These are phyloP conservation scores for Magnolia kwangsiensis DNA, from an alignment of 164 flowering plant species.

Conservation along the genomic window DNA sequence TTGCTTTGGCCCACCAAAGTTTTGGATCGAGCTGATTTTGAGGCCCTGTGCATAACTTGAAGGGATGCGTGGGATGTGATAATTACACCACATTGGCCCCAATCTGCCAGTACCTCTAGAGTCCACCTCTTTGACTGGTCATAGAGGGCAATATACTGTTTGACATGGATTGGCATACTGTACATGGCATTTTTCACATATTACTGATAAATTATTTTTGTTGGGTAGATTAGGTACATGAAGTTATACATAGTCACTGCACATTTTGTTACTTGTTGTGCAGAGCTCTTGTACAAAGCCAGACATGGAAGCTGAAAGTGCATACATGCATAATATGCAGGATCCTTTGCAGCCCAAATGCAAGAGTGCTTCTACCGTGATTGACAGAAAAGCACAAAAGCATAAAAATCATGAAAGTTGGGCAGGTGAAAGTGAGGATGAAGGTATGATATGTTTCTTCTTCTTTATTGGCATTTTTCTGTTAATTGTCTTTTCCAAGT, in stretches of 20 bases:
- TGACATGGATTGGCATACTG: too few species aligned
- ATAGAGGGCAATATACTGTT: too few species aligned
- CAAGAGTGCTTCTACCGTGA: constrained; percentile 9
- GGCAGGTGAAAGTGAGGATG: neutral
- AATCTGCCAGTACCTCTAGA: too few species aligned
- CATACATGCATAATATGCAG: constrained; percentile 33
- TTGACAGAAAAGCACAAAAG: neutral
- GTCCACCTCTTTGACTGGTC: too few species aligned
- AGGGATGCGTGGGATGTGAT: too few species aligned
- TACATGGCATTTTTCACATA: neutral
- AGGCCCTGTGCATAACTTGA: too few species aligned
- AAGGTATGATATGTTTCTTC: constrained; percentile 5
- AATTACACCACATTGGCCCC: too few species aligned
- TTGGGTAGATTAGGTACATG: constrained; percentile 3
- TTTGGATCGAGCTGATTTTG: too few species aligned
- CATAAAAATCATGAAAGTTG: neutral
- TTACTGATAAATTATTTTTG: neutral
- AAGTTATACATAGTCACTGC: constrained; percentile 15
- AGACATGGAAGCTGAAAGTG: constrained; percentile 58
- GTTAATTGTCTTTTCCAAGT: neutral
- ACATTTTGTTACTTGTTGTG: constrained; percentile 31
- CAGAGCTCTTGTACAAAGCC: constrained; percentile 94
- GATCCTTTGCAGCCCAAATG: constrained; percentile 22
- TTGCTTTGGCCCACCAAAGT: too few species aligned
- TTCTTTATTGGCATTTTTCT: neutral